A percentile compares a stretch with the other conserved stretches of the same genome.
Evolutionary conservation across 1,284 basidiomycete genomes (phyloP).

Genomic region (Chondrostereum purpureum): DNA sequence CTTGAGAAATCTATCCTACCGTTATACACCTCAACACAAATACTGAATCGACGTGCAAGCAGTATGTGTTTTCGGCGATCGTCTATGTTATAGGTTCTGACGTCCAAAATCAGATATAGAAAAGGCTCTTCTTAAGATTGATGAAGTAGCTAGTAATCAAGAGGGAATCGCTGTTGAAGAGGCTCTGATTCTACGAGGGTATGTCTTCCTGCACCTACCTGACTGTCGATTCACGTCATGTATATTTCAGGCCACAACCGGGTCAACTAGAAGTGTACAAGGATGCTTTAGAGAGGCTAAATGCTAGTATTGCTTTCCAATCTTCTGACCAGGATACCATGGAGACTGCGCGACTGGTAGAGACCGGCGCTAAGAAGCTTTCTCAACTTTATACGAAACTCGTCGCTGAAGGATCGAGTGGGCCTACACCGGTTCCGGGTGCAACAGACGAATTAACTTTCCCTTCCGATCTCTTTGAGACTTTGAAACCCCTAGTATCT

Average conservation of each 20-base stretch:
- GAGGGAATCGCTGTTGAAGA: slow-evolving; percentile 75
- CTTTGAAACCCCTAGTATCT: slow-evolving; percentile 53
- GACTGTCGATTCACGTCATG: neutral
- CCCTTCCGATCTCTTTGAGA: slow-evolving; percentile 43
- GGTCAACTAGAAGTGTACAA: slow-evolving; percentile 59
- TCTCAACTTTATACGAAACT: slow-evolving; percentile 73
- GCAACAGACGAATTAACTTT: slow-evolving; percentile 48
- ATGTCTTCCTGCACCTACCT: slow-evolving; percentile 16
- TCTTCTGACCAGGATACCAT: slow-evolving; percentile 49
- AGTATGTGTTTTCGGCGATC: slow-evolving; percentile 38
- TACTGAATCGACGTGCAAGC: slow-evolving; percentile 60
- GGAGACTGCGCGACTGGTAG: slow-evolving; percentile 65
- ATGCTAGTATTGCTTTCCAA: slow-evolving; percentile 74
- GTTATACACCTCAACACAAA: slow-evolving; percentile 66
- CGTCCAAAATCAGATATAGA: slow-evolving; percentile 57
- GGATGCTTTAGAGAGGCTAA: slow-evolving; percentile 66
- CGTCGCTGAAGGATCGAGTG: slow-evolving; percentile 74
- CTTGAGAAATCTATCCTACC: slow-evolving; percentile 78
- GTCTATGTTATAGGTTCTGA: neutral
- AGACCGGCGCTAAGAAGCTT: slow-evolving; percentile 75
- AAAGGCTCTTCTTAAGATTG: slow-evolving; percentile 66
- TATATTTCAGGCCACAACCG: slow-evolving; percentile 51
- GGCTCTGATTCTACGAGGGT: slow-evolving; percentile 71
- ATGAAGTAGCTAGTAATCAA: slow-evolving; percentile 67
- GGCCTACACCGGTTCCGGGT: slow-evolving; percentile 52